phyloP scores from a whole-genome alignment of 345 rosid species.

The Citrus maxima region DNA sequence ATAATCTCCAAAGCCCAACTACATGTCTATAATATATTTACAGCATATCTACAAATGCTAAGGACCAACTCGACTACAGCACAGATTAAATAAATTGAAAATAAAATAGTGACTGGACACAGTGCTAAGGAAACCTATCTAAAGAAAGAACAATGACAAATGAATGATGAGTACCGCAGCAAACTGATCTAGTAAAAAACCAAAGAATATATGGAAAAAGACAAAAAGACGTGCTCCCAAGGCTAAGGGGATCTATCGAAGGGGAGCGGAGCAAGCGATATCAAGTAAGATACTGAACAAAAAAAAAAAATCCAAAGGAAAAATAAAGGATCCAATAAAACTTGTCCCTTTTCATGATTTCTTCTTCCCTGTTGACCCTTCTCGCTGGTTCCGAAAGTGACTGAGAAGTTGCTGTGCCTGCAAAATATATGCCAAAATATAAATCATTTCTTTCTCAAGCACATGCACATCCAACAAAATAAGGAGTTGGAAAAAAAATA shows the following conservation, averaged over 20 bases:
- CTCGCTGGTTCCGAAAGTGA: constrained; percentile 90
- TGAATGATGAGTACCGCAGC: constrained; percentile 11
- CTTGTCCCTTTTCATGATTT: constrained; percentile 31
- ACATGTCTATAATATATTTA: constrained; percentile 25
- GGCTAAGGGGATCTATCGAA: background rate
- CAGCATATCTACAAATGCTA: constrained; percentile 33
- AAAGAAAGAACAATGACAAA: background rate
- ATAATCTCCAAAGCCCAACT: constrained; percentile 14
- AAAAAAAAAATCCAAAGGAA: background rate
- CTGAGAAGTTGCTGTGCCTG: constrained; percentile 96
- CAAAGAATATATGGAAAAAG: constrained; percentile 5
- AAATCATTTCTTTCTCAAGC: constrained; percentile 18
- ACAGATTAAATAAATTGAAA: background rate
- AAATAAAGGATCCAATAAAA: constrained; percentile 8
- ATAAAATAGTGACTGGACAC: constrained; percentile 18
- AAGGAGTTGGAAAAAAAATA: background rate
- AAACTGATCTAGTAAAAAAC: constrained; percentile 14
- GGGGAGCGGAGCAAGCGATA: constrained; percentile 1
- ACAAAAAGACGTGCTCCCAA: background rate
- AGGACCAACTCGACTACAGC: constrained; percentile 9
- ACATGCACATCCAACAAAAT: background rate
- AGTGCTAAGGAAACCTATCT: constrained; percentile 16
- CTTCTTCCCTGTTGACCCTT: constrained; percentile 55
- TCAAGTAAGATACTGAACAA: background rate
- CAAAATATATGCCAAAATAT: constrained; percentile 17